phyloP scores from a whole-genome alignment of 2,329 filamentous ascomycete species.

The Paraconiothyrium brasiliense region DNA sequence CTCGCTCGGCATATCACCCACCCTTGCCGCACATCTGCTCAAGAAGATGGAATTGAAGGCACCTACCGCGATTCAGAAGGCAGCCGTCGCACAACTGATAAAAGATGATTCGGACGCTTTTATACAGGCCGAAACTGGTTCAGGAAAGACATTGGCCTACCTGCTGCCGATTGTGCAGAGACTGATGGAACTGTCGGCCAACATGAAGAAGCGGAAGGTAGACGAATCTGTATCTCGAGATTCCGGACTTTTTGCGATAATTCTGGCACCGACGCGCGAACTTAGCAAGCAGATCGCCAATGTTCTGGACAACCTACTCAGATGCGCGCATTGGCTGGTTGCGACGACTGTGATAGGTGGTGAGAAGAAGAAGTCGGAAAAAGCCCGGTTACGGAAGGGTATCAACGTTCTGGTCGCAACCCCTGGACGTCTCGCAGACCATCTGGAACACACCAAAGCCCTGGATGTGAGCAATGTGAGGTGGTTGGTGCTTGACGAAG shows the following conservation, averaged over 20 bases:
- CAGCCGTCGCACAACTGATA: conserved; percentile 81
- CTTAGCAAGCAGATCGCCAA: conserved; percentile 91
- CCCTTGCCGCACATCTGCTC: conserved; percentile 81
- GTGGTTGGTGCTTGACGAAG: conserved; percentile 95
- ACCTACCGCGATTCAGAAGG: conserved; percentile 94
- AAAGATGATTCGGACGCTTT: conserved; percentile 89
- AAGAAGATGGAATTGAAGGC: conserved; percentile 88
- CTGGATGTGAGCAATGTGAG: conserved; percentile 87
- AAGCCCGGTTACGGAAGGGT: conserved; percentile 91
- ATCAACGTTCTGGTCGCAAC: conserved; percentile 96
- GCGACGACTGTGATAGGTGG: conserved; percentile 83
- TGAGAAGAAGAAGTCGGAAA: conserved; percentile 82
- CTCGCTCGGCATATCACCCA: conserved; percentile 81
- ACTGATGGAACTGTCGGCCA: conserved; percentile 76
- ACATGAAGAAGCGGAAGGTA: conserved; percentile 54
- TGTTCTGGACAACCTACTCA: conserved; percentile 84
- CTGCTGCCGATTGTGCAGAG: conserved; percentile 90
- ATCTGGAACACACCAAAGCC: conserved; percentile 90
- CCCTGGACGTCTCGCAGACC: conserved; percentile 88
- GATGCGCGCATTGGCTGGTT: conserved; percentile 94
- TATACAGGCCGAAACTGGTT: conserved; percentile 95
- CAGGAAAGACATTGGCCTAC: conserved; percentile 97
- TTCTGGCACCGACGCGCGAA: conserved; percentile 94
- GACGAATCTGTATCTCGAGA: conserved; percentile 73
- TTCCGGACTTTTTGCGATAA: conserved; percentile 90